Base-by-base conservation (phyloP, 2,329 filamentous ascomycete species). In the Arthrobotrys conoides region DNA sequence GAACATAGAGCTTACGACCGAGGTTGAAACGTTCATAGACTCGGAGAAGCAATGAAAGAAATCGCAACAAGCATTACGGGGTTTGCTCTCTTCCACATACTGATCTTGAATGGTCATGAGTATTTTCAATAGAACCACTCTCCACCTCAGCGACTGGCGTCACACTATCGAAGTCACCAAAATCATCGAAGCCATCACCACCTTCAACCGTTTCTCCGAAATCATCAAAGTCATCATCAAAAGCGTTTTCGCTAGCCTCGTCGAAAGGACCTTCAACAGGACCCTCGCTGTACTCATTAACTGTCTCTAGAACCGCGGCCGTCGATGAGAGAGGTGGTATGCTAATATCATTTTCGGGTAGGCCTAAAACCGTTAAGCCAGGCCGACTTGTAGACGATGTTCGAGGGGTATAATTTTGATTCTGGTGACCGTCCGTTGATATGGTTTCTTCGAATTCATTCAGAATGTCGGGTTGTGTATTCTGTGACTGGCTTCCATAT, bases 151-250 rank as follows among this genome's bases (percentile, higher is more conserved):
- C 83, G 69, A 86, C 86, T 71, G 88, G 84, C 83, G 89, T 86
- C 82, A 93, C 93, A 44, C 87, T 90, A 80, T 87, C 90, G 85
- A 93, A 93, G 82, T 92, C 91, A 80, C 88, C 88, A 84, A 90
- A 88, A 68, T 87, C 87, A 81, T 87, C 86, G 83, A 87, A 87
- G 33, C 48, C 68, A 61, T 87, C 86, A 70, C 90, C 76, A 12
- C 72, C 81, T 22, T 81, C 82, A 1, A 81, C 80, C 3, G 81
- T 72, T 64, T 82, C 90, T 66, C 88, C 89, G 83, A 90, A 89
- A 81, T 91, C 91, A 83, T 90, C 86, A 46, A 76, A 78, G 80
- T 85, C 89, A 85, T 91, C 91, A 82, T 88, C 88, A 27, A 86
- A 86, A 55, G 86, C 86, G 85, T 53, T 81, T 80, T 84, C 84